Conservation (phyloP, 495 filamentous ascomycete genomes). For the Hyaloscypha finlandica region DNA sequence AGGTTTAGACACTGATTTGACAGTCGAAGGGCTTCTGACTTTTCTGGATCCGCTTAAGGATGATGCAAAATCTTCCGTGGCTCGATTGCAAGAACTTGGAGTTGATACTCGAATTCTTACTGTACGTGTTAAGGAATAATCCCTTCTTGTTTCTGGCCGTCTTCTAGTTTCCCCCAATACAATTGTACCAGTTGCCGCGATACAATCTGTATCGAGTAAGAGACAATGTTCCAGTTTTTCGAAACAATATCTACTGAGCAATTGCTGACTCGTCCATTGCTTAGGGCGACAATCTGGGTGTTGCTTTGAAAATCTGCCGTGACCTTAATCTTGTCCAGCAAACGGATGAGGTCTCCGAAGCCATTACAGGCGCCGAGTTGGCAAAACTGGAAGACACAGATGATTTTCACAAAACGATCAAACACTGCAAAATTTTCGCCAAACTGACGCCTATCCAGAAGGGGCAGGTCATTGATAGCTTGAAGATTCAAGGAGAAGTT, state of each 20-base stretch:
- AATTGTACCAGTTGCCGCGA: too few species aligned
- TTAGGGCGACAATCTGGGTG: conserved; percentile 18
- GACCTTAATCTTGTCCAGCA: conserved; percentile 5
- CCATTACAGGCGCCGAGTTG: conserved; percentile 15
- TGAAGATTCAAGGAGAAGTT: conserved; percentile 12
- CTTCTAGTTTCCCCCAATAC: too few species aligned
- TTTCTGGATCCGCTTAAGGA: conserved; percentile 19
- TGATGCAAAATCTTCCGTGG: conserved; percentile 9
- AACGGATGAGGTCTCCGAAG: conserved; percentile 5
- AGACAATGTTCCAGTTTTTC: too few species aligned
- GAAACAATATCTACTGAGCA: background rate
- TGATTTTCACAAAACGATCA: conserved; percentile 10
- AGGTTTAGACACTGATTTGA: conserved; percentile 3
- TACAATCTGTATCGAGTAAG: too few species aligned
- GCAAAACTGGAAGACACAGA: conserved; percentile 7
- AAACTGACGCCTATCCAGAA: conserved; percentile 23
- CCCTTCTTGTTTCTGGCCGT: background rate
- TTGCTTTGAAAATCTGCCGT: conserved; percentile 17
- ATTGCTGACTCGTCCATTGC: background rate
- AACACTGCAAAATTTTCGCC: conserved; percentile 17
- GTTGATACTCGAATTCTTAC: conserved; percentile 17
- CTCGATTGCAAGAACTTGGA: conserved; percentile 14
- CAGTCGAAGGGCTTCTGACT: conserved; percentile 12
- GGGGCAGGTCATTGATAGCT: conserved; percentile 9
- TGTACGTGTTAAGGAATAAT: background rate